Conservation (phyloP, 108 stramenopile species). For the Pseudonitzschia pungens region DNA sequence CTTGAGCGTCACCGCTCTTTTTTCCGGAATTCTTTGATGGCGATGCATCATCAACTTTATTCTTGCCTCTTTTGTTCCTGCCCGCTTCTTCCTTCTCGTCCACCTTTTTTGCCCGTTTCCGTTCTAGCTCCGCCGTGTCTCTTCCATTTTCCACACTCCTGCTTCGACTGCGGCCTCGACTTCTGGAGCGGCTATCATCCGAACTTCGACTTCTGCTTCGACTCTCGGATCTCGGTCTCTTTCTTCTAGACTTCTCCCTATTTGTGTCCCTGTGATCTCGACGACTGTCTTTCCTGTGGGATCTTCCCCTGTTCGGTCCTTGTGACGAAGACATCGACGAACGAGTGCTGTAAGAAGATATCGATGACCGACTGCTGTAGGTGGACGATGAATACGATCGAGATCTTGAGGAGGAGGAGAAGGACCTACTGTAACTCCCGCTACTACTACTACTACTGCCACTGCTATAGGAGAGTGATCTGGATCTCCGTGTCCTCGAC, state of each 20-base stretch:
- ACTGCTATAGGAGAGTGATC: constrained; percentile 17
- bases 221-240: constrained; percentile 17
- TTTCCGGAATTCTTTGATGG: neutral
- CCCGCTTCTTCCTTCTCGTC: neutral
- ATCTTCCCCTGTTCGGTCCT: neutral
- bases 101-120: neutral
- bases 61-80: neutral
- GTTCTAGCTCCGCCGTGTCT: neutral
- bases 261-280: neutral
- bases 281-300: constrained; percentile 6
- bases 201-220: neutral
- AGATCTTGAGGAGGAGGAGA: constrained; percentile 21
- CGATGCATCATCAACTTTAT: neutral
- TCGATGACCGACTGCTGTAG: constrained; percentile 22
- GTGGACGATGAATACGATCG: constrained; percentile 16
- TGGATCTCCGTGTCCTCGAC: constrained; percentile 13
- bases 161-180: neutral
- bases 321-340: constrained; percentile 7
- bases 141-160: neutral
- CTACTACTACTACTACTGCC: constrained; percentile 28
- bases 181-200: neutral
- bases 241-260: neutral
- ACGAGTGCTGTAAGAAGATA: constrained; percentile 26
- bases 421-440: constrained; percentile 38
- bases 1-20: neutral